Percentiles rank a stretch among this genome's conserved stretches.
These are phyloP conservation scores for Quercus lobata DNA, from an alignment of 331 rosid genomes.

Conservation along the genomic window DNA sequence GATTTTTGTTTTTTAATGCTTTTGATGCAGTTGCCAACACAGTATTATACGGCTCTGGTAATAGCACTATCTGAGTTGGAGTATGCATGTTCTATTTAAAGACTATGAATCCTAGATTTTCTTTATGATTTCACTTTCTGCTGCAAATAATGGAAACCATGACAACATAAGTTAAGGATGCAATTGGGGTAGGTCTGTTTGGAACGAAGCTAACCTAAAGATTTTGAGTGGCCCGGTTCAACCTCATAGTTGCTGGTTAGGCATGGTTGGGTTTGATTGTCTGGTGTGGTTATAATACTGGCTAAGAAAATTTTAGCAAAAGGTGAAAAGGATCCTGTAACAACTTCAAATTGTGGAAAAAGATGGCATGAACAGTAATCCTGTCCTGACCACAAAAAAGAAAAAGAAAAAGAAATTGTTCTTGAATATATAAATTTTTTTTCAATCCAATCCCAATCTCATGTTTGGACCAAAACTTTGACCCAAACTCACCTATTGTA, in stretches of 20 bases:
- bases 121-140: neutral
- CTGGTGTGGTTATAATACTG: neutral
- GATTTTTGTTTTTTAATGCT: neutral
- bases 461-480: neutral
- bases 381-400: too few relatives aligned
- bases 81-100: neutral
- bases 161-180: neutral
- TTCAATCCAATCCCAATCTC: neutral
- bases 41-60: slow-evolving; percentile 94
- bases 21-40: slow-evolving; percentile 83
- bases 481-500: neutral
- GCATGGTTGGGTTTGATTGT: neutral
- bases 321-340: too few relatives aligned
- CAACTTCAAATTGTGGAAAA: too few relatives aligned
- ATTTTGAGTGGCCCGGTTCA: neutral
- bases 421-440: neutral
- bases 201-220: neutral
- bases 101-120: neutral
- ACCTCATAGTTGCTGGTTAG: neutral
- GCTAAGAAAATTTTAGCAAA: too few relatives aligned
- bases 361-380: too few relatives aligned
- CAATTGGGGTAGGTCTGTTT: neutral
- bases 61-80: neutral
- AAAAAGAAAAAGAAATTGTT: neutral
- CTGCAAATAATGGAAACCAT: neutral